Percentiles rank a stretch among this genome's conserved stretches.
Evolutionary conservation across 225 moss, liverwort and hornwort genomes (phyloP).

Genomic region (Marchantia paleacea): DNA sequence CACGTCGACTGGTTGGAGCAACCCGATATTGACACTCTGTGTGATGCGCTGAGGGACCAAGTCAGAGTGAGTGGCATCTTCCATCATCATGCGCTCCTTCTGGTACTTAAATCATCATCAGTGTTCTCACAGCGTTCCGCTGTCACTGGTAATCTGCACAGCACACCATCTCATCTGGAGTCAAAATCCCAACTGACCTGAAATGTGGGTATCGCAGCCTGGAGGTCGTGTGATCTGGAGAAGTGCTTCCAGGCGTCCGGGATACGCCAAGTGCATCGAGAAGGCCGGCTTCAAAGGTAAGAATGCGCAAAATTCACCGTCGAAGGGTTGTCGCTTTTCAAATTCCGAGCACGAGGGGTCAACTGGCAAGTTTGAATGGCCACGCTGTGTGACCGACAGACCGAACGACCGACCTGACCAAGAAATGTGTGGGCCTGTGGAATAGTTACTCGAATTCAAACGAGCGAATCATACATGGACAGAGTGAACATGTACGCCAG

Average conservation of each 20-base stretch:
- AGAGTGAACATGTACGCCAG: conserved; percentile 99
- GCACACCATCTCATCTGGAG: too few relatives aligned
- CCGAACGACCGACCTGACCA: background rate
- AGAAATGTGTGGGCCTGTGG: background rate
- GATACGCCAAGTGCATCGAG: conserved; percentile 77
- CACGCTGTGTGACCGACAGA: too few relatives aligned
- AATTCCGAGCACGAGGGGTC: too few relatives aligned
- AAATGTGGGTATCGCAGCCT: conserved; percentile 48
- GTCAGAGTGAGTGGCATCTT: conserved; percentile 53
- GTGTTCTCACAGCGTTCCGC: background rate
- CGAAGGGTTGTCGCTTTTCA: too few relatives aligned
- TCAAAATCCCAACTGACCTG: background rate
- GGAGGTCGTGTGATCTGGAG: conserved; percentile 99
- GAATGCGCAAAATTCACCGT: too few relatives aligned
- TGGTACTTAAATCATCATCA: too few relatives aligned
- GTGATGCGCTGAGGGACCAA: conserved; percentile 73
- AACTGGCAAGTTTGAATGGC: too few relatives aligned
- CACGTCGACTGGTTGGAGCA: conserved; percentile 98
- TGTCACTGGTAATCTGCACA: too few relatives aligned
- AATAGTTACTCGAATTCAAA: conserved; percentile 74
- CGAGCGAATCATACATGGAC: conserved; percentile 94
- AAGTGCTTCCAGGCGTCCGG: conserved; percentile 87
- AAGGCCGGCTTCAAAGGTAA: conserved; percentile 82
- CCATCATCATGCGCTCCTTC: background rate
- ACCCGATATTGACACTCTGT: conserved; percentile 75